Evolutionary conservation across 768 basidiomycete genomes (phyloP), one percentile per base, ranked within the genome.

Genomic region (Saitozyma podzolica): DNA sequence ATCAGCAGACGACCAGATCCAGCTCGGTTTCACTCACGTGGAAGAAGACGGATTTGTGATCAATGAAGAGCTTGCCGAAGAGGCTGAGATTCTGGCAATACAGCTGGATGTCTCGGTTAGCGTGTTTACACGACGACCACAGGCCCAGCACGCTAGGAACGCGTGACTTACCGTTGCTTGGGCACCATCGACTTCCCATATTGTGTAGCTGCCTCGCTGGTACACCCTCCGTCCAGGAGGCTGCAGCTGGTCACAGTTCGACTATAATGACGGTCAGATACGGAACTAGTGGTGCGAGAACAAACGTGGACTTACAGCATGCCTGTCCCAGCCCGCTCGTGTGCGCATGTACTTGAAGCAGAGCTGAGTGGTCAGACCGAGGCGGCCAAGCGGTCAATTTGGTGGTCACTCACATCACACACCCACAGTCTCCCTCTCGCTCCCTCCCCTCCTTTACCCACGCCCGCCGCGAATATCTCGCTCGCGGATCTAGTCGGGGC

Each of bases 41-140:
- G 52, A 73, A 77, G 65, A 77, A 77, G 19, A 77, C 68, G 0
- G 76, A 75, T 81, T 99, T 99, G 65, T 94, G 89, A 72, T 98
- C 96, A 73, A 98, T 97, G 78, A 99, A 98, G n/a, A 98, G 83
- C 80, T 98, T 98, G 40, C 94, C 95, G 73, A 97, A 98, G 8
- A 98, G 83, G 16, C 92, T 89, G 40, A 99, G 82, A 73, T 95
- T 95, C 78, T 98, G 95, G 78, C 94, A 98, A 74, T 94, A 98
- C 6, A 97, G 84, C 95, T 97, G 75, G 3, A 13, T 2, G 2
- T 29, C 10, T 20, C 13, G 40, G 42, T 45, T 13, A 45, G 19
- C 39, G 29, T 62, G 42, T 20, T 29, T 5, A 29, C 29, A 29
- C 29, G 29, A 29, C 29, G 29, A 29, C 5, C 29, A 29, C 29